Evolutionary conservation across 78 protist species (phyloP).

Genomic region (Isochrysis galbana): DNA sequence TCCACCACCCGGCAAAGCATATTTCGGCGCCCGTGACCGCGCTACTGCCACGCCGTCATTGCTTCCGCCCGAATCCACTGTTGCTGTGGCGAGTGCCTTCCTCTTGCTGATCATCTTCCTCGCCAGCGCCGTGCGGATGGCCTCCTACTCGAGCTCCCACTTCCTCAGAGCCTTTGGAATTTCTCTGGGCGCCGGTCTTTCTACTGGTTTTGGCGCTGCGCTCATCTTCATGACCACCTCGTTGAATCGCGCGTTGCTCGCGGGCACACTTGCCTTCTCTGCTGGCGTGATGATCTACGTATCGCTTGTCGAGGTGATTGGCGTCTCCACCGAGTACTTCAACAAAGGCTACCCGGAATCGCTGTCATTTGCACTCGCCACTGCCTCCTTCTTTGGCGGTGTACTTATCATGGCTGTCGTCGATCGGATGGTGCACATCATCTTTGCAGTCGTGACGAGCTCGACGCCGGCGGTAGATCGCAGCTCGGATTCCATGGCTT

Average conservation of each 20-base stretch:
- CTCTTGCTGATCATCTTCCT: no score
- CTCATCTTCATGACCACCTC: background rate
- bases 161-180: no score
- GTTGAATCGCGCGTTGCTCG: background rate
- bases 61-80: no score
- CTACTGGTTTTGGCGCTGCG: slow-evolving; percentile 33
- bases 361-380: background rate
- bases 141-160: no score
- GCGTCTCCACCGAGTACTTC: background rate
- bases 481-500: no score
- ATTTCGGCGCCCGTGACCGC: no score
- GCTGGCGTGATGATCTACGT: slow-evolving; percentile 75
- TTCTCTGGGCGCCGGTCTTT: slow-evolving; percentile 25
- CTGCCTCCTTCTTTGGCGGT: slow-evolving; percentile 55
- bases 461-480: no score
- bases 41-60: no score
- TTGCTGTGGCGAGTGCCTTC: no score
- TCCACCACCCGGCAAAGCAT: no score
- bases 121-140: no score
- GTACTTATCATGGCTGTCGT: background rate
- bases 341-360: background rate
- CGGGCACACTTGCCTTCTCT: slow-evolving; percentile 35
- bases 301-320: slow-evolving; percentile 57
- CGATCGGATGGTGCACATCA: background rate
- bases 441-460: no score